A percentile compares a stretch with the other conserved stretches of the same genome.
These are phyloP conservation scores for Beta corolliflora DNA, from an alignment of 179 eudicot species.

Conservation along the genomic window DNA sequence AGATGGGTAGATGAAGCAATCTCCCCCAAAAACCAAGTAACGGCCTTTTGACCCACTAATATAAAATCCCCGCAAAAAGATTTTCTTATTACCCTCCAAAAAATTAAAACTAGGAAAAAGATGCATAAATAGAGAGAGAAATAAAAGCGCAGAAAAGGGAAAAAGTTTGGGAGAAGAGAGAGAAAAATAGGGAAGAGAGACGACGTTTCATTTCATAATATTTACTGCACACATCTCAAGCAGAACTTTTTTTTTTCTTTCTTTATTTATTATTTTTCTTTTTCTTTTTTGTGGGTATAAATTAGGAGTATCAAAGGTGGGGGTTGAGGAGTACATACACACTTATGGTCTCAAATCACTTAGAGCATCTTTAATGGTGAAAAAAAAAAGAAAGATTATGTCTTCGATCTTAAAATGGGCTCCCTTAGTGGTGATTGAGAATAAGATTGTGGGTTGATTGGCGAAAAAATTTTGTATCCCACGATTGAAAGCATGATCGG, in stretches of 20 bases:
- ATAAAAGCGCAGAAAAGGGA: slow-evolving; percentile 28
- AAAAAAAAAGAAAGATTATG: too few species aligned
- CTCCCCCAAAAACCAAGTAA: slow-evolving; percentile 13
- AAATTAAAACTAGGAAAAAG: slow-evolving; percentile 20
- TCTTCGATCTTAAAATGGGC: too few species aligned
- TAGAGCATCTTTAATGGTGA: not conserved
- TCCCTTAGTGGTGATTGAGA: too few species aligned
- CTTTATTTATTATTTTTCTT: not conserved
- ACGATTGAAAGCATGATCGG: too few species aligned
- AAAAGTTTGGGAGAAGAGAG: slow-evolving; percentile 11
- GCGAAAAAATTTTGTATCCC: too few species aligned
- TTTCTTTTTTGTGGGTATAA: not conserved
- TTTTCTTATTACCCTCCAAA: slow-evolving; percentile 35
- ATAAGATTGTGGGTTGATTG: too few species aligned
- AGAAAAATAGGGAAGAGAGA: slow-evolving; percentile 11
- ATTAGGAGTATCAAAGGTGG: not conserved
- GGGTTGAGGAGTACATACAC: not conserved
- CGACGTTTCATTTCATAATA: slow-evolving; percentile 29
- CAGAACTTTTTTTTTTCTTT: not conserved
- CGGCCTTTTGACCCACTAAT: slow-evolving; percentile 38
- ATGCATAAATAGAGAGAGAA: slow-evolving; percentile 22
- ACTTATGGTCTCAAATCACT: not conserved
- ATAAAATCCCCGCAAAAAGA: slow-evolving; percentile 35
- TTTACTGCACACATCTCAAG: slow-evolving; percentile 32
- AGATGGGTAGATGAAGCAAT: too few species aligned